Conservation (phyloP, 2,329 filamentous ascomycete genomes). For the Cordyceps fumosorosea region DNA sequence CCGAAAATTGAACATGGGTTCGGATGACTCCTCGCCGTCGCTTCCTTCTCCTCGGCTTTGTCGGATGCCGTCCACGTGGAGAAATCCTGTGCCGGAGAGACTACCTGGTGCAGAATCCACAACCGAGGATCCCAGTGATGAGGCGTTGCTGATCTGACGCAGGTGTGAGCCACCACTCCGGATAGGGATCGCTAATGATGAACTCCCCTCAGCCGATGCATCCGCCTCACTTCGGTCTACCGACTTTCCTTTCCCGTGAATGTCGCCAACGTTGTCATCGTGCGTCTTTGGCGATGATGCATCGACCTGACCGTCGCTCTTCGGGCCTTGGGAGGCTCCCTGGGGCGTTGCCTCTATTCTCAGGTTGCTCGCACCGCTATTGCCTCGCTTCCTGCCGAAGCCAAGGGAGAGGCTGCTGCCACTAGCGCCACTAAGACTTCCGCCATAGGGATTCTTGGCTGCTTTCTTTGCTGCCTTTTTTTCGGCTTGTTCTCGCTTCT, state of each 20-base stretch:
- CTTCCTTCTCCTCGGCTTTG: slow-evolving; percentile 38
- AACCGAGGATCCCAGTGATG: slow-evolving; percentile 72
- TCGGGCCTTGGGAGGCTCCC: slow-evolving; percentile 30
- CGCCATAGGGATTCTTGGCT: slow-evolving; percentile 29
- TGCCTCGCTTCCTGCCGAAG: slow-evolving; percentile 51
- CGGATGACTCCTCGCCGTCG: slow-evolving; percentile 48
- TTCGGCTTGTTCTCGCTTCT: slow-evolving; percentile 77
- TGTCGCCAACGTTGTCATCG: slow-evolving; percentile 22
- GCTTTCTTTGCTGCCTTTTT: slow-evolving; percentile 69
- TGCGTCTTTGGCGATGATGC: slow-evolving; percentile 18
- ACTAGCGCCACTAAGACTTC: slow-evolving; percentile 39
- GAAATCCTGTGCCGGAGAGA: slow-evolving; percentile 32
- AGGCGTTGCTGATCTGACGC: slow-evolving; percentile 79
- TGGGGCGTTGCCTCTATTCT: slow-evolving; percentile 49
- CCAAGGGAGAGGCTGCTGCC: slow-evolving; percentile 60
- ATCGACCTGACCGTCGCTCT: slow-evolving; percentile 16
- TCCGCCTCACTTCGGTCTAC: slow-evolving; percentile 47
- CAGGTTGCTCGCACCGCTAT: slow-evolving; percentile 54
- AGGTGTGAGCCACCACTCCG: slow-evolving; percentile 62
- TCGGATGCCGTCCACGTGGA: slow-evolving; percentile 32
- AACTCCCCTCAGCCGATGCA: slow-evolving; percentile 18
- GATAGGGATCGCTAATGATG: slow-evolving; percentile 36
- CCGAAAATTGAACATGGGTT: slow-evolving; percentile 87
- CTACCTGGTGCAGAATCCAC: slow-evolving; percentile 58
- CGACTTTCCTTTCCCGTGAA: slow-evolving; percentile 58